These are phyloP conservation scores for Datura wrightii DNA, from an alignment of 257 asterid genomes.

Conservation along the genomic window DNA sequence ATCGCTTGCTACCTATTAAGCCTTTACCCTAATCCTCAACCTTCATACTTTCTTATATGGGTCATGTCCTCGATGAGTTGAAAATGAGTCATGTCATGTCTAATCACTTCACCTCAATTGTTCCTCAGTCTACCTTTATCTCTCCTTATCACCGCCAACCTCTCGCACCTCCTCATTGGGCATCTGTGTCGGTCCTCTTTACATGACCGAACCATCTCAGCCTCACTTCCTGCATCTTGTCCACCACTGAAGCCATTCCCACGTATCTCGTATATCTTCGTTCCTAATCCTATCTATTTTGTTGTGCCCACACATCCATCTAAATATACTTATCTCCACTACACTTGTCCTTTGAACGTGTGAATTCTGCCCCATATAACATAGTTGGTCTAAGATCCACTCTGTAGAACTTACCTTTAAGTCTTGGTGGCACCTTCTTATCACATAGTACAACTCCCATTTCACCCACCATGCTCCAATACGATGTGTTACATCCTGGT, in stretches of 20 bases:
- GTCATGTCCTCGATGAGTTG: not conserved
- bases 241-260: not conserved
- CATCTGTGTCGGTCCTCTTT: not conserved
- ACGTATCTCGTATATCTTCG: not conserved
- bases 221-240: not conserved
- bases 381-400: not conserved
- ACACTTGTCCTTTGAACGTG: not conserved
- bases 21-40: not conserved
- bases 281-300: not conserved
- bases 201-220: not conserved
- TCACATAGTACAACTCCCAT: not conserved
- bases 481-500: not conserved
- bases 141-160: not conserved
- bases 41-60: not conserved
- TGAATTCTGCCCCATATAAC: not conserved
- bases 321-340: not conserved
- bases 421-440: not conserved
- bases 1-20: not conserved
- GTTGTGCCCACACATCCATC: not conserved
- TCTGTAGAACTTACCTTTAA: not conserved
- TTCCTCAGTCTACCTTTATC: not conserved
- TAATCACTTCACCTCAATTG: not conserved
- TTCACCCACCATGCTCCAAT: not conserved
- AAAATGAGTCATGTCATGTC: not conserved
- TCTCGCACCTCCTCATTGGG: constrained; percentile 6